Conservation (phyloP, 164 flowering plant genomes). For the Brasenia schreberi region DNA sequence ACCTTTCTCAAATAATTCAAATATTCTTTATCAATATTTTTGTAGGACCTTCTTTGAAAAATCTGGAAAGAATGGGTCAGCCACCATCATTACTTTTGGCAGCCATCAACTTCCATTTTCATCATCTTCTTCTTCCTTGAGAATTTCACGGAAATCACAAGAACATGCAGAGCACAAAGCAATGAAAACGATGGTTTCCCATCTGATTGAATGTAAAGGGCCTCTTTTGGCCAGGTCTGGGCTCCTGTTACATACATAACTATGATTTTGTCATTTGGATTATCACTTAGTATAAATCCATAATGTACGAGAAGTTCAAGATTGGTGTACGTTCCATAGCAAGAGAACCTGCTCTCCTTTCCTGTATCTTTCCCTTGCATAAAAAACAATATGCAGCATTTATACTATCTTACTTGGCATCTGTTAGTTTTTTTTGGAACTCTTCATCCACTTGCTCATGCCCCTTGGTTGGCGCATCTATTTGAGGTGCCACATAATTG, state of each 20-base stretch:
- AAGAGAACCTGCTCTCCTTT: conserved; percentile 87
- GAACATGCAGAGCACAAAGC: conserved; percentile 52
- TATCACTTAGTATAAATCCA: conserved; percentile 61
- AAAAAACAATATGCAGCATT: conserved; percentile 66
- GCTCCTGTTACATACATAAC: conserved; percentile 41
- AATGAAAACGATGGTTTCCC: conserved; percentile 84
- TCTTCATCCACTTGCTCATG: conserved; percentile 13
- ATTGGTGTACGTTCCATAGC: conserved; percentile 88
- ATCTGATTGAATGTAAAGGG: conserved; percentile 45
- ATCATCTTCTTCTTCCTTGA: too few relatives aligned
- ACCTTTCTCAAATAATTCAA: too few relatives aligned
- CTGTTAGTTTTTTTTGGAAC: conserved; percentile 40
- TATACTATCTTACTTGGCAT: conserved; percentile 62
- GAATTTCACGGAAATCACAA: too few relatives aligned
- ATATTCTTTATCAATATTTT: too few relatives aligned
- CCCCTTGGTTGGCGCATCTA: conserved; percentile 12
- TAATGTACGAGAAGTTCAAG: conserved; percentile 95
- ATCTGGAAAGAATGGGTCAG: too few relatives aligned
- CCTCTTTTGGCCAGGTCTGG: conserved; percentile 54
- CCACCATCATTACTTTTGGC: too few relatives aligned
- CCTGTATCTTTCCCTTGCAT: conserved; percentile 55
- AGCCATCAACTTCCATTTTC: too few relatives aligned
- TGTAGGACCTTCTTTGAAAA: too few relatives aligned
- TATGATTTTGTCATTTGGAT: conserved; percentile 73
- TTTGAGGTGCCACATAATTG: conserved; percentile 85